Conservation (phyloP, 2,329 filamentous ascomycete genomes). For the Mollisiaceae sp. region DNA sequence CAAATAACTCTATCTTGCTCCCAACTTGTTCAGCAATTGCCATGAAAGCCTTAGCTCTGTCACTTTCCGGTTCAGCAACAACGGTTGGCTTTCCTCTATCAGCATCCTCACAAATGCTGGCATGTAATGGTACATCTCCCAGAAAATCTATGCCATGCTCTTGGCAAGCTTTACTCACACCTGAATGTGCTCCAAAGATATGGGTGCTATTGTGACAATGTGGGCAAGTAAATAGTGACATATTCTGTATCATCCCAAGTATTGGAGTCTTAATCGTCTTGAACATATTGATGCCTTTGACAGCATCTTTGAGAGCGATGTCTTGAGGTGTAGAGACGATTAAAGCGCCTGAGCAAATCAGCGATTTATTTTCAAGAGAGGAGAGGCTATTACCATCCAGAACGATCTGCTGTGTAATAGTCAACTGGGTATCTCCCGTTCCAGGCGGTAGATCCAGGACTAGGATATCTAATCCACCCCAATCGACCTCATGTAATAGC, state of each 20-base stretch:
- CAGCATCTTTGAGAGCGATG: slow-evolving; percentile 87
- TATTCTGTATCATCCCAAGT: slow-evolving; percentile 89
- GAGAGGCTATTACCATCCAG: slow-evolving; percentile 69
- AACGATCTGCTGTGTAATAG: slow-evolving; percentile 93
- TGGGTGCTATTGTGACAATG: slow-evolving; percentile 75
- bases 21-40: slow-evolving; percentile 65
- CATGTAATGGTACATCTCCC: slow-evolving; percentile 87
- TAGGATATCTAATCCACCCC: slow-evolving; percentile 86
- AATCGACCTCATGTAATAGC: slow-evolving; percentile 92
- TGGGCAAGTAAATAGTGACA: slow-evolving; percentile 84
- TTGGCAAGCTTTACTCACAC: slow-evolving; percentile 70
- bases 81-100: slow-evolving; percentile 89
- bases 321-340: slow-evolving; percentile 95
- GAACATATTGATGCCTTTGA: slow-evolving; percentile 94
- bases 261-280: slow-evolving; percentile 76
- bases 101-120: slow-evolving; percentile 84
- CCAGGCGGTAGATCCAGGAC: slow-evolving; percentile 92
- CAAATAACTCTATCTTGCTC: slow-evolving; percentile 36
- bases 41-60: slow-evolving; percentile 73
- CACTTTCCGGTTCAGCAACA: slow-evolving; percentile 80
- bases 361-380: slow-evolving; percentile 11
- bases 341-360: slow-evolving; percentile 63
- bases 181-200: slow-evolving; percentile 73
- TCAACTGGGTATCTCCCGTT: slow-evolving; percentile 94
- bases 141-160: slow-evolving; percentile 79